phyloP scores from a whole-genome alignment of 306 rosid genomes.

The Amphicarpaea edgeworthii region DNA sequence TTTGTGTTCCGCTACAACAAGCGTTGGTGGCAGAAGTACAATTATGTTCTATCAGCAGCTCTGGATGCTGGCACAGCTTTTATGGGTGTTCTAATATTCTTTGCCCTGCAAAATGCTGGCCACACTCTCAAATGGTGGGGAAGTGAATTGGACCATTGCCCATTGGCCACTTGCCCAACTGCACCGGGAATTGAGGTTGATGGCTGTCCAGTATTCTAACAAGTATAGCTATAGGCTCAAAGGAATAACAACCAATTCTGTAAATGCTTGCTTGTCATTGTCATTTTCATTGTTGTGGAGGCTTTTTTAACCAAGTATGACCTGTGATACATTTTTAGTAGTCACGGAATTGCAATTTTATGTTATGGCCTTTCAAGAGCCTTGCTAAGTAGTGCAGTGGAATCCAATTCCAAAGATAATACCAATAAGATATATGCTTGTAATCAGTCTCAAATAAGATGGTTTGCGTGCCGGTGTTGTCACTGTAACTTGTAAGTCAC shows the following conservation, averaged over 20 bases:
- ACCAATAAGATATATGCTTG: constrained; percentile 31
- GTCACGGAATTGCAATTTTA: constrained; percentile 15
- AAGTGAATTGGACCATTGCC: constrained; percentile 79
- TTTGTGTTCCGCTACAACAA: constrained; percentile 83
- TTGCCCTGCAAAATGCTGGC: constrained; percentile 77
- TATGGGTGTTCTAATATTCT: constrained; percentile 92
- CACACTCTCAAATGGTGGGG: constrained; percentile 91
- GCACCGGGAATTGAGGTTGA: constrained; percentile 81
- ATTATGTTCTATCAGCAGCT: constrained; percentile 91
- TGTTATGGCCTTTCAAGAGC: constrained; percentile 17
- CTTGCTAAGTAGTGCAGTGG: constrained; percentile 13
- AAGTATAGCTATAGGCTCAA: constrained; percentile 27
- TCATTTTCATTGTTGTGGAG: too few species aligned
- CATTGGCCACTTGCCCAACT: constrained; percentile 89
- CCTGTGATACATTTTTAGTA: constrained; percentile 1
- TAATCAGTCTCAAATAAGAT: constrained; percentile 5
- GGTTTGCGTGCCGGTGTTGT: neutral
- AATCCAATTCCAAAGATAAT: constrained; percentile 43
- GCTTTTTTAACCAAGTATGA: too few species aligned
- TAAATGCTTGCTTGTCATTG: constrained; percentile 43
- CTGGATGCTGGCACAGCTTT: constrained; percentile 97
- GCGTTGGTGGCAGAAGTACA: constrained; percentile 98
- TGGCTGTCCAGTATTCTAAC: constrained; percentile 80
- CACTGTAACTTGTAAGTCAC: too few species aligned
- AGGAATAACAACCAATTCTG: constrained; percentile 54